Base-by-base conservation (phyloP, 2,329 filamentous ascomycete species). In the Colletotrichum tanaceti region DNA sequence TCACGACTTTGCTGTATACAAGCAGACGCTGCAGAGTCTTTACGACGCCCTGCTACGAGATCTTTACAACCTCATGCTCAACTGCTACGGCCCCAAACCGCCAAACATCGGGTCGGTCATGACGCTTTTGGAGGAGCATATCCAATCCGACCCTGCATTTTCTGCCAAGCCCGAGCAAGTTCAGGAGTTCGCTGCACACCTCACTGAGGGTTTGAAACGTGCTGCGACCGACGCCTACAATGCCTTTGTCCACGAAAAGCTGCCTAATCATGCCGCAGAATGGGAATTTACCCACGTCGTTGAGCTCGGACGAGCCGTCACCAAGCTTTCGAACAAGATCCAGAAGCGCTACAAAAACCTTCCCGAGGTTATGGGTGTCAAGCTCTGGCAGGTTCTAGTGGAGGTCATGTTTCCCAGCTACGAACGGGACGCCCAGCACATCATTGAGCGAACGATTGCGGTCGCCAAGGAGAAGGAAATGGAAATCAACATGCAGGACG, bases 261-360 rank as follows among this genome's bases (percentile, higher is more conserved):
- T 99, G 1, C 94, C 94, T 1, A 87, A 91, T 41, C 88, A 91
- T 63, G 90, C 93, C 73, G 89, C 94, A 72, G 87, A 93, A 58
- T 98, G 96, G 94, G 89, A 98, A 73, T 95, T 97, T 77, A 91
- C 88, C 71, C 93, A 98, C 78, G 91, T 98, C 65, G 93, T 98
- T 68, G 89, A 94, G 75, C 87, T 99, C 28, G 94, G 94, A 18
- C 93, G 96, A 76, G 89, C 90, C 0, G 93, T 98, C 5, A 90
- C 93, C 57, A 94, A 93, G 72, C 85, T 98, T 39, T 93, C 92
- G 71, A 91, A 97, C 74, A 93, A 91, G 76, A 97, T 98, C 59
- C 91, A 94, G 78, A 98, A 98, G 81, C 89, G 95, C 57, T 99
- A 97, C 79, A 89, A 89, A 74, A 95, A 92, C 74, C 96, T 91